These are phyloP conservation scores for Ceratocystis huliohia DNA, from an alignment of 2,329 filamentous ascomycete species.

Conservation along the genomic window DNA sequence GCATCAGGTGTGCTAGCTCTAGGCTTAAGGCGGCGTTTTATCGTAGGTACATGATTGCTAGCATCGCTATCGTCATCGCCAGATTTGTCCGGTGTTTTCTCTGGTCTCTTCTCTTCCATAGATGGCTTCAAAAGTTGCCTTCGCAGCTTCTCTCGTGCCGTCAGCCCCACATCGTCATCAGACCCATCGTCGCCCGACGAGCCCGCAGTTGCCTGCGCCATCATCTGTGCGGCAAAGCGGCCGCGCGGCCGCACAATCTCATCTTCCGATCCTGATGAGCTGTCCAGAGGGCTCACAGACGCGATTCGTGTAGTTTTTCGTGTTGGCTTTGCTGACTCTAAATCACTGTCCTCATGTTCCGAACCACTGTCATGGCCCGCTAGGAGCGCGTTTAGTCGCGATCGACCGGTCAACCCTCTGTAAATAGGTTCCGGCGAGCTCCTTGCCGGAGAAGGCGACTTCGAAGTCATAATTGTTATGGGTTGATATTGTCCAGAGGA, in stretches of 20 bases:
- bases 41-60: slow-evolving; percentile 26
- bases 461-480: slow-evolving; percentile 14
- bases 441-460: slow-evolving; percentile 12
- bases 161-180: slow-evolving; percentile 22
- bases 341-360: slow-evolving; percentile 30
- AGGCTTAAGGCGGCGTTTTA: slow-evolving; percentile 20
- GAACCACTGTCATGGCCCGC: slow-evolving; percentile 39
- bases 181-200: slow-evolving; percentile 33
- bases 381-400: slow-evolving; percentile 43
- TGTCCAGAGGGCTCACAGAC: background rate
- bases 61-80: slow-evolving; percentile 29
- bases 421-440: background rate
- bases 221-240: slow-evolving; percentile 52
- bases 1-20: slow-evolving; percentile 25
- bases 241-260: slow-evolving; percentile 42
- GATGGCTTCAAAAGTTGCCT: slow-evolving; percentile 23
- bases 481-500: background rate
- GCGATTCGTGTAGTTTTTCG: background rate
- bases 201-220: slow-evolving; percentile 28
- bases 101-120: slow-evolving; percentile 26
- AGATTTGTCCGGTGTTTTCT: slow-evolving; percentile 26
- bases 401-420: slow-evolving; percentile 35
- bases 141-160: slow-evolving; percentile 16
- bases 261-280: slow-evolving; percentile 24
- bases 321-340: slow-evolving; percentile 10